These are phyloP conservation scores for Trametopsis cervina DNA, from an alignment of 768 basidiomycete genomes.

Conservation along the genomic window DNA sequence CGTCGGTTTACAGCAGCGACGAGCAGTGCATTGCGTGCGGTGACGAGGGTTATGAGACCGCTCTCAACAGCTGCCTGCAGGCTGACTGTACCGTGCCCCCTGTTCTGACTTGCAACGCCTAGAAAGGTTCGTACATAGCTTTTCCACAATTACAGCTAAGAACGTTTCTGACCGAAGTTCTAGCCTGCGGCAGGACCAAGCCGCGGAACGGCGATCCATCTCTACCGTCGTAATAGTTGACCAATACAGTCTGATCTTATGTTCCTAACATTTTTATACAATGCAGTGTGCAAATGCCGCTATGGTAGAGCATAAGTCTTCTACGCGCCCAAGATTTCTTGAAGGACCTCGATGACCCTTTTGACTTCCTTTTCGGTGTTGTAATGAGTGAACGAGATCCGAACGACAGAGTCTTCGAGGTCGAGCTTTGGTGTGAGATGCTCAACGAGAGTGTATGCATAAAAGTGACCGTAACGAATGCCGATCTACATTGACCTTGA, in stretches of 20 bases:
- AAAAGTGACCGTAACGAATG: constrained; percentile 74
- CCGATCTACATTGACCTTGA: constrained; percentile 53
- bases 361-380: constrained; percentile 70
- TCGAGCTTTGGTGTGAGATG: constrained; percentile 50
- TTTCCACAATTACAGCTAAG: too few species aligned
- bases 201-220: too few species aligned
- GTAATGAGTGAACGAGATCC: constrained; percentile 74
- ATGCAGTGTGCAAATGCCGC: too few species aligned
- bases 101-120: background rate
- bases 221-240: too few species aligned
- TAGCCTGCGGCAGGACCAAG: too few species aligned
- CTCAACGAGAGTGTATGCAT: constrained; percentile 59
- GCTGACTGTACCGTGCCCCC: background rate
- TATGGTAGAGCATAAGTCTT: too few species aligned
- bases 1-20: background rate
- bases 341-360: constrained; percentile 47
- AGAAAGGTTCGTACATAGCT: too few species aligned
- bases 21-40: background rate
- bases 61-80: background rate
- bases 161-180: too few species aligned
- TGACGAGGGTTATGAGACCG: background rate
- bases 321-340: constrained; percentile 47
- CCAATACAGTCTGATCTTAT: too few species aligned
- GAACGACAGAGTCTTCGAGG: constrained; percentile 58
- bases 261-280: too few species aligned